phyloP scores from a whole-genome alignment of 257 asterid species.

The Euphrasia confusa region DNA sequence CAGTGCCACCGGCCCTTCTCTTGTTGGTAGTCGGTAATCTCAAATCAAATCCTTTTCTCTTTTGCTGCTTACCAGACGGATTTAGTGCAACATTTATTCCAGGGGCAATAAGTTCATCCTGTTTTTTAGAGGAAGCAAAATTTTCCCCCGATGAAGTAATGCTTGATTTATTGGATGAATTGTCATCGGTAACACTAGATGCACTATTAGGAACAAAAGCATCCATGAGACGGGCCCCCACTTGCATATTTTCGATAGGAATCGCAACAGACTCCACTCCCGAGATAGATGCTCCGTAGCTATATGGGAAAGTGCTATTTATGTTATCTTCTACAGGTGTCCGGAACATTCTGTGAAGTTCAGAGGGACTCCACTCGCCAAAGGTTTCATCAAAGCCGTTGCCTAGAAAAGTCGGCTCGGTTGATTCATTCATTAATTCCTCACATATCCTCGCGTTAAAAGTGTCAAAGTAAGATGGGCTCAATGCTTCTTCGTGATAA shows the following conservation, averaged over 20 bases:
- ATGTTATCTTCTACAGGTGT: conserved; percentile 25
- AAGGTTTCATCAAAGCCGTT: conserved; percentile 28
- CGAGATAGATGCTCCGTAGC: conserved; percentile 24
- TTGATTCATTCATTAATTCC: conserved; percentile 29
- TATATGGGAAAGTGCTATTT: conserved; percentile 6
- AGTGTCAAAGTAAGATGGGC: conserved; percentile 29
- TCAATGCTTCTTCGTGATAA: conserved; percentile 34
- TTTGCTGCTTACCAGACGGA: conserved; percentile 36
- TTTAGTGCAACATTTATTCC: conserved; percentile 28
- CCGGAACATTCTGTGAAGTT: conserved; percentile 47
- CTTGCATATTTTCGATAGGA: background rate
- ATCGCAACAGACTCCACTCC: conserved; percentile 24
- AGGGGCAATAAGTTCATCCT: conserved; percentile 11
- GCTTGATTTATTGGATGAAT: conserved; percentile 31
- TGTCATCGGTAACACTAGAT: conserved; percentile 31
- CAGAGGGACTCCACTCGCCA: conserved; percentile 31
- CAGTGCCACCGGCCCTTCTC: conserved; percentile 37
- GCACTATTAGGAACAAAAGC: conserved; percentile 36
- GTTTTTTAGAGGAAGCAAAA: conserved; percentile 29
- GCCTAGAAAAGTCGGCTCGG: conserved; percentile 20
- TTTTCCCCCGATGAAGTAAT: conserved; percentile 30
- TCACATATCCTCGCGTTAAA: conserved; percentile 20
- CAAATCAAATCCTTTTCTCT: conserved; percentile 32
- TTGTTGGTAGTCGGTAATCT: conserved; percentile 41
- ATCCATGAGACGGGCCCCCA: conserved; percentile 35